Evolutionary conservation across 371 early-diverging fungal species (phyloP), one percentile per base, ranked within the genome.

Genomic region (Rhizomucor miehei): DNA sequence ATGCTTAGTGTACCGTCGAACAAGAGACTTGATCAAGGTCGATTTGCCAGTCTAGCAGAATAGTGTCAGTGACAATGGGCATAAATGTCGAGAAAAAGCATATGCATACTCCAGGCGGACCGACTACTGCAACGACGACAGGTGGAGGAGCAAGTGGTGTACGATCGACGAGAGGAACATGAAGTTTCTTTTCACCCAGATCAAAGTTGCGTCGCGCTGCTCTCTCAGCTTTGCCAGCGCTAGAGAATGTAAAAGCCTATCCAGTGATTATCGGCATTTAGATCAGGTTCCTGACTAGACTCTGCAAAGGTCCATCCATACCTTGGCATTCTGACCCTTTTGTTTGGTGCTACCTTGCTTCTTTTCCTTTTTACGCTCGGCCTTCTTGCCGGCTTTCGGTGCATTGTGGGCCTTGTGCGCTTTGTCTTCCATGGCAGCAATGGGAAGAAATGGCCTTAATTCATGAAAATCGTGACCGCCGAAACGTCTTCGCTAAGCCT

Each of bases 161-260:
- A 61, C 96, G 89, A 79, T 98, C 97, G 37, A 95, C 92, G 56
- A 93, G 70, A 11, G 99, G 97, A 2, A 98, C 94, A 73, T 98
- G 99, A 46, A 95, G 87, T 60, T 88, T 91, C 60, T 91, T 93
- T 76, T 98, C 90, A 50, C 86, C 86, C 55, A 86, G 71, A 67
- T 97, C 97, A 57, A 85, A 64, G 65, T 93, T 95, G 54, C 98
- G 82, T 54, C 91, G 82, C 17, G 83, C 89, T 50, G 80, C 76
- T 59, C 86, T 84, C 53, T 92, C 91, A 1, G 93, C 89, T 64
- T 78, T 86, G 41, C 79, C 74, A 25, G 86, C 89, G 43, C 91
- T 87, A 56, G 82, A 72, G 52, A 90, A 88, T 9, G 95, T 84
- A 55, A 95, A 97, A 9, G 96, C 92, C 89, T 90, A 63, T 16